Conservation (phyloP, 352 stramenopile genomes). For the Phytophthora kernoviae region DNA sequence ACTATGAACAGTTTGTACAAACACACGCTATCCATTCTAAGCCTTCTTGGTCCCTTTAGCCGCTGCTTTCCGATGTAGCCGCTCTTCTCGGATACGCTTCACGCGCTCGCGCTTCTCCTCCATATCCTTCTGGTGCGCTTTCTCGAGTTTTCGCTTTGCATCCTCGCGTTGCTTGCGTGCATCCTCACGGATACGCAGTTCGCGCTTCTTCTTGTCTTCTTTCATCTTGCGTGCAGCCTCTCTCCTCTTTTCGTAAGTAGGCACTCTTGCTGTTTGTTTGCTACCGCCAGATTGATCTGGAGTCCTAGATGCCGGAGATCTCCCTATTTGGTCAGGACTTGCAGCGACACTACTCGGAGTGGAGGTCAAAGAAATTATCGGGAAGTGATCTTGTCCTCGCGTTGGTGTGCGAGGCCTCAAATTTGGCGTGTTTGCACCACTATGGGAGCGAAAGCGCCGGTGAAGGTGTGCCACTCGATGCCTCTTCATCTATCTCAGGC, state of each 20-base stretch:
- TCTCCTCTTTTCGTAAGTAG: constrained; percentile 62
- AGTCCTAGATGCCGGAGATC: constrained; percentile 25
- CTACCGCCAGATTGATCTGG: constrained; percentile 19
- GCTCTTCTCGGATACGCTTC: constrained; percentile 60
- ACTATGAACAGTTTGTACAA: constrained; percentile 18
- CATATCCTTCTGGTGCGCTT: constrained; percentile 67
- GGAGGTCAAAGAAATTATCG: constrained; percentile 30
- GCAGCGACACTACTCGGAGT: constrained; percentile 30
- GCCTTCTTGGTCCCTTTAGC: constrained; percentile 26
- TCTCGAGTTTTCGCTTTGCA: constrained; percentile 62
- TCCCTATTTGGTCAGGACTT: constrained; percentile 23
- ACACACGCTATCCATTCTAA: constrained; percentile 17
- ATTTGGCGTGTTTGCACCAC: constrained; percentile 26
- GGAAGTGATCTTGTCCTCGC: constrained; percentile 17
- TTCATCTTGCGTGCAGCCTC: constrained; percentile 69
- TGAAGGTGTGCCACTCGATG: constrained; percentile 31
- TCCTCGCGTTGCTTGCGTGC: constrained; percentile 74
- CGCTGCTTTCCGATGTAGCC: constrained; percentile 35
- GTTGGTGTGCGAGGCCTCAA: constrained; percentile 14
- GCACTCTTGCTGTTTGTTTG: constrained; percentile 24
- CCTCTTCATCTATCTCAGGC: constrained; percentile 57
- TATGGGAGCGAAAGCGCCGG: constrained; percentile 31
- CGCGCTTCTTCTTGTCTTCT: constrained; percentile 71
- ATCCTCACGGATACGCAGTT: constrained; percentile 61
- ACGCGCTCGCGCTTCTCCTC: constrained; percentile 75